Base-by-base conservation (phyloP, 2,329 filamentous ascomycete species). In the Drechslerella coelobrocha region DNA sequence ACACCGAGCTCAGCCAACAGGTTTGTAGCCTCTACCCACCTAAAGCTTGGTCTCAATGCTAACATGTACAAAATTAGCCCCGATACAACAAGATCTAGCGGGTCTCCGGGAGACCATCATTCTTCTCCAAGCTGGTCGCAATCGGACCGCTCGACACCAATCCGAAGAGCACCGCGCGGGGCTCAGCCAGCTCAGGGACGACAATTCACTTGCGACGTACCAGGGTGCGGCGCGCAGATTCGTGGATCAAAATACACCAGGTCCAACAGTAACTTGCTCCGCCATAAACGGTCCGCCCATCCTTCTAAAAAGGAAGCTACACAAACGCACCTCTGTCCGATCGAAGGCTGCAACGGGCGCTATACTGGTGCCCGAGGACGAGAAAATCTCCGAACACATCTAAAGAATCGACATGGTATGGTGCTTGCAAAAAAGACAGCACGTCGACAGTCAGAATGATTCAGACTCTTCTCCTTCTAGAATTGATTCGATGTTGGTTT, bases 181-280 rank as follows among this genome's bases (percentile, higher is more conserved):
- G 56, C 43, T 9, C 39, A 43, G 24, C 52, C 66, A 7, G 45
- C 66, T 6, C 59, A 61, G 8, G 66, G 66, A 1, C 26, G 66
- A 41, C 45, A 57, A 5, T 71, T 71, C 47, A 71, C 62, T n/a
- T 71, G 66, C 31, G 66, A 71, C 48, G 43, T 57, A 17, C 59
- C 57, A 1, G 66, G 66, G 4, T 71, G 66, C 43, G 66, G 66
- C 7, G 66, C 66, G 8, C 57, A 59, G n/a, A 71, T 71, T n/a
- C 52, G 66, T 9, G 66, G 66, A 21, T 61, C 66, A 0, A 71
- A 63, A n/a, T 62, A 61, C 39, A 71, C 66, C 10, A 56, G 52
- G 45, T 71, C 66, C 1, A 71, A 71, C 31, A 71, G 66, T 29
- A 71, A 71, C 27, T 39, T 71, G 8, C 59, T 71, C 2, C 66